Conservation (phyloP, 768 basidiomycete species). For the Mycena galericulata region DNA sequence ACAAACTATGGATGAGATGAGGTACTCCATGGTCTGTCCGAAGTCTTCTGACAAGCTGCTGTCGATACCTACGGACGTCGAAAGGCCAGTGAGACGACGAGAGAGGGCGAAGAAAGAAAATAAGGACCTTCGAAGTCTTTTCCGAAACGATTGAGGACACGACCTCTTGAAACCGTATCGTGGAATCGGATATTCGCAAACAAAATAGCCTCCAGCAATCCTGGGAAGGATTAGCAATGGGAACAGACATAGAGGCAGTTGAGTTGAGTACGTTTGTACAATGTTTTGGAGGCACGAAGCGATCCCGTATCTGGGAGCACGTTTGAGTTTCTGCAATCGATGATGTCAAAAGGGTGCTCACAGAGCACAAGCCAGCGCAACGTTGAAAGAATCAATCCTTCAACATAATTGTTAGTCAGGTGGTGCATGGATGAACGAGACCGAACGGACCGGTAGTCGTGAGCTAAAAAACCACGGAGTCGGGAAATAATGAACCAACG, state of each 20-base stretch:
- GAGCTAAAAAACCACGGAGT: slow-evolving; percentile 50
- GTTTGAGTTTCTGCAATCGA: slow-evolving; percentile 11
- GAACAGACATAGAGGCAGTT: background rate
- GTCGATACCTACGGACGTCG: slow-evolving; percentile 87
- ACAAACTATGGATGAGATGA: slow-evolving; percentile 61
- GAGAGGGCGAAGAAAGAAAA: slow-evolving; percentile 38
- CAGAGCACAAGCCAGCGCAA: slow-evolving; percentile 79
- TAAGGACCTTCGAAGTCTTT: slow-evolving; percentile 84
- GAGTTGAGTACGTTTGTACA: slow-evolving; percentile 71
- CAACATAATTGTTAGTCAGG: background rate
- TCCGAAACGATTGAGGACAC: slow-evolving; percentile 85
- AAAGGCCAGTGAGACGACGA: slow-evolving; percentile 11
- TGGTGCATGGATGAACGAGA: no score
- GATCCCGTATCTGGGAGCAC: slow-evolving; percentile 68
- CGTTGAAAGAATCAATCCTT: slow-evolving; percentile 59
- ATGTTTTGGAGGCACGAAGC: slow-evolving; percentile 80
- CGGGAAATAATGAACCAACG: background rate
- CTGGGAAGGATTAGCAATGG: slow-evolving; percentile 41
- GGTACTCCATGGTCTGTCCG: slow-evolving; percentile 78
- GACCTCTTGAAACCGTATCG: slow-evolving; percentile 89
- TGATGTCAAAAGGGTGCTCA: slow-evolving; percentile 43
- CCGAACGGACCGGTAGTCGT: slow-evolving; percentile 15
- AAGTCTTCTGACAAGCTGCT: slow-evolving; percentile 87
- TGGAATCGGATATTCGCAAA: slow-evolving; percentile 94
- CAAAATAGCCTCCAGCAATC: slow-evolving; percentile 80